Evolutionary conservation across 2,329 filamentous ascomycete genomes (phyloP).

Genomic region (Dothidotthia symphoricarpi): DNA sequence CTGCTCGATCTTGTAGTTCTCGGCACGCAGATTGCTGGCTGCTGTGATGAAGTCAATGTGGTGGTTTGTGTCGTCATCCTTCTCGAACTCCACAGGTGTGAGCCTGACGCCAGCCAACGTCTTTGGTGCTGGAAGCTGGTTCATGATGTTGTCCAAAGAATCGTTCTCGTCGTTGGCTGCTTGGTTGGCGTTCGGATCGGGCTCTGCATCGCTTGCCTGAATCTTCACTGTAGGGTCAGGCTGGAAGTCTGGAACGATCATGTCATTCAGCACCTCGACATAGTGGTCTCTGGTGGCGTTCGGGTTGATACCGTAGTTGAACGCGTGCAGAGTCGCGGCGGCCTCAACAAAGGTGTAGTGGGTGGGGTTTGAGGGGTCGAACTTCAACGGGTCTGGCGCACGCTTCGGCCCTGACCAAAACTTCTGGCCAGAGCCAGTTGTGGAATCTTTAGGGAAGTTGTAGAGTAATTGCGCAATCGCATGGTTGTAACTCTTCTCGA

Average conservation of each 20-base stretch:
- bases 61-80: conserved; percentile 96
- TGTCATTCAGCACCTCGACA: conserved; percentile 76
- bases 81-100: conserved; percentile 92
- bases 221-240: conserved; percentile 93
- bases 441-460: conserved; percentile 95
- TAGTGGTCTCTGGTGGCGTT: conserved; percentile 72
- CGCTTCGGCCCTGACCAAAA: conserved; percentile 99
- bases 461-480: conserved; percentile 91
- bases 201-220: conserved; percentile 91
- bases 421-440: conserved; percentile 79
- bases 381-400: conserved; percentile 86
- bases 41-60: conserved; percentile 99
- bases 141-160: conserved; percentile 71
- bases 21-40: conserved; percentile 90
- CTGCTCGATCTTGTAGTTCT: conserved; percentile 95
- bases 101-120: conserved; percentile 85
- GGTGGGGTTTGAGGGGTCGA: conserved; percentile 78
- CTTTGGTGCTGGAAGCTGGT: conserved; percentile 73
- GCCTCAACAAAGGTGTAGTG: conserved; percentile 87
- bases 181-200: conserved; percentile 76
- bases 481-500: conserved; percentile 96
- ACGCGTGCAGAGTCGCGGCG: conserved; percentile 88
- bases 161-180: conserved; percentile 66
- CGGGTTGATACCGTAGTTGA: conserved; percentile 96
- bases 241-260: conserved; percentile 93